These are phyloP conservation scores for Colletotrichum gigasporum DNA, from an alignment of 2,329 filamentous ascomycete species.

Conservation along the genomic window DNA sequence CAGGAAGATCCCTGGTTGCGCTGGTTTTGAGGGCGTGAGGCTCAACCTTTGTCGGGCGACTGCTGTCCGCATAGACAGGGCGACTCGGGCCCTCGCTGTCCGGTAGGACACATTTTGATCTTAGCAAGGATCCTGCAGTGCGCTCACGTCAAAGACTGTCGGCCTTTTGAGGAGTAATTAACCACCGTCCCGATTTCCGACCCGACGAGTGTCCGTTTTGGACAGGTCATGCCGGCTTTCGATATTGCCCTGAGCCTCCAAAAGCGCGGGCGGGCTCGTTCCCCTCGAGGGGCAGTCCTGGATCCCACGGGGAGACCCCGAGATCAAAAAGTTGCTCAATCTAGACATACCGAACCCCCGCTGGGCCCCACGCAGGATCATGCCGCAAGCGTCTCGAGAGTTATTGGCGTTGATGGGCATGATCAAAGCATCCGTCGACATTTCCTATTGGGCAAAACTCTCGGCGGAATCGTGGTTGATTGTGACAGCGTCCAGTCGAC, in stretches of 20 bases:
- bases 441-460: constrained; percentile 8
- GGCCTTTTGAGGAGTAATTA: neutral
- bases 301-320: neutral
- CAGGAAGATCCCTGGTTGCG: neutral
- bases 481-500: neutral
- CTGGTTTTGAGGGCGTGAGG: constrained; percentile 1
- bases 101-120: constrained; percentile 11
- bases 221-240: constrained; percentile 13
- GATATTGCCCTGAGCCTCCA: neutral
- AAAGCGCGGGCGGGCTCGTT: neutral
- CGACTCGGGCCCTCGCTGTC: neutral
- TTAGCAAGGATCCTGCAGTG: constrained; percentile 14
- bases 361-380: constrained; percentile 15
- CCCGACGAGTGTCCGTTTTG: constrained; percentile 8
- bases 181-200: constrained; percentile 19
- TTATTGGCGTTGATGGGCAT: constrained; percentile 4
- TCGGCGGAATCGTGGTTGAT: constrained; percentile 13
- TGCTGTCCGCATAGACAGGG: neutral
- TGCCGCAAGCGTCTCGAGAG: constrained; percentile 3
- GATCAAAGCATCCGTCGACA: neutral
- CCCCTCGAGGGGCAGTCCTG: neutral
- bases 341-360: constrained; percentile 1
- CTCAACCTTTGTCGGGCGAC: neutral
- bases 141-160: neutral
- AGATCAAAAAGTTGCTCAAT: constrained; percentile 9